Percentiles rank a stretch among this genome's conserved stretches.
Evolutionary conservation across 2,329 filamentous ascomycete species (phyloP).

Genomic region (Metarhizium guizhouense): DNA sequence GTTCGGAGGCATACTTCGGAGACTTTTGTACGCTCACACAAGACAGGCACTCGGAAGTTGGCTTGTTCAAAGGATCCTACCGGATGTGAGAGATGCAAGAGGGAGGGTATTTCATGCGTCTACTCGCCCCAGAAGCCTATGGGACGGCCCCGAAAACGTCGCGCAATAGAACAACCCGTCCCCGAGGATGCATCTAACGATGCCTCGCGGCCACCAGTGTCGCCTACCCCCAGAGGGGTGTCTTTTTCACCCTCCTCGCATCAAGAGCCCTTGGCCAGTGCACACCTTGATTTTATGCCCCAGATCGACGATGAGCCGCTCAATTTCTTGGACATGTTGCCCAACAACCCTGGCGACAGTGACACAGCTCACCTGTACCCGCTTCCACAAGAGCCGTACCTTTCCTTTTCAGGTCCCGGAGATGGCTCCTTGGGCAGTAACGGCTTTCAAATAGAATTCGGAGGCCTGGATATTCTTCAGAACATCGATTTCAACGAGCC

Average conservation of each 20-base stretch:
- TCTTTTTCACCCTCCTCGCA: not conserved
- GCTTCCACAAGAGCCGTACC: not conserved
- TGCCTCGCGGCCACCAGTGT: not conserved
- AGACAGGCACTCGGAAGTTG: constrained; percentile 50
- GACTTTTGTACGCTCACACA: constrained; percentile 16
- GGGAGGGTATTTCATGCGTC: constrained; percentile 47
- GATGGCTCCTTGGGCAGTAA: constrained; percentile 3
- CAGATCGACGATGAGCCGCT: constrained; percentile 15
- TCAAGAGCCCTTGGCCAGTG: constrained; percentile 5
- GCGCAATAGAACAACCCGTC: constrained; percentile 21
- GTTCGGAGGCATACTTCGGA: constrained; percentile 11
- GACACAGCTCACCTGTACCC: constrained; percentile 9
- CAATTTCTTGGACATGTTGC: constrained; percentile 29
- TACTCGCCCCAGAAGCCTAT: constrained; percentile 59
- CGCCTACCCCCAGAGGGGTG: not conserved
- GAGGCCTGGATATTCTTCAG: constrained; percentile 20
- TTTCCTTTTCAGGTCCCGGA: constrained; percentile 10
- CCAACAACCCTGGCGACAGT: constrained; percentile 14
- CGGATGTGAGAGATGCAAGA: constrained; percentile 50
- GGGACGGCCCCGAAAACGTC: constrained; percentile 54
- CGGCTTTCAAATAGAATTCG: constrained; percentile 11
- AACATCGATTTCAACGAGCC: constrained; percentile 24
- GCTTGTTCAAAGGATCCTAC: constrained; percentile 54
- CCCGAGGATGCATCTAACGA: not conserved
- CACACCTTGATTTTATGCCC: constrained; percentile 27